Conservation (phyloP, 73 alveolate genomes). For the Paraurostyla sp. region DNA sequence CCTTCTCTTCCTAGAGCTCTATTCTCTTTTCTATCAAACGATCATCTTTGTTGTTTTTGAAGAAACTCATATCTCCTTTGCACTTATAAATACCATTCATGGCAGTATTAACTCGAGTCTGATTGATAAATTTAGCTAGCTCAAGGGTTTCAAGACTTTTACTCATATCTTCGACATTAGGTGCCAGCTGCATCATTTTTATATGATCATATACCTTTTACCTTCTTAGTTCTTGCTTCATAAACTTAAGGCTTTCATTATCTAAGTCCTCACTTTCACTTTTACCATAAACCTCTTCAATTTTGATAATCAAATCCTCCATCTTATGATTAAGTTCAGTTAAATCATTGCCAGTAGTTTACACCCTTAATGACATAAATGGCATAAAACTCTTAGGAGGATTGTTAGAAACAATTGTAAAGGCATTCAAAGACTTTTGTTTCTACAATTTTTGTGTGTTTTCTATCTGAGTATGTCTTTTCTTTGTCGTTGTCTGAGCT, state of each 20-base stretch:
- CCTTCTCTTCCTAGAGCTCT: constrained; percentile 14
- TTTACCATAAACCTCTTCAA: neutral
- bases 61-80: constrained; percentile 27
- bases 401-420: neutral
- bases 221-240: neutral
- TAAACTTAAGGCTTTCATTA: constrained; percentile 26
- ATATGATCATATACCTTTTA: constrained; percentile 20
- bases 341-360: neutral
- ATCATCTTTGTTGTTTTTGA: constrained; percentile 18
- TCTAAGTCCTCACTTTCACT: constrained; percentile 26
- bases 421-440: neutral
- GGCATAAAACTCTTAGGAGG: constrained; percentile 27
- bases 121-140: constrained; percentile 35
- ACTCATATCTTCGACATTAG: constrained; percentile 34
- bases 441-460: neutral
- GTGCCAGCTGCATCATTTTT: neutral
- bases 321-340: constrained; percentile 5
- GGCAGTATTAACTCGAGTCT: constrained; percentile 47
- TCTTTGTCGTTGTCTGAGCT: constrained; percentile 2
- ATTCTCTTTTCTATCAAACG: neutral
- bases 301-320: neutral
- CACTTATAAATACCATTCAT: constrained; percentile 35
- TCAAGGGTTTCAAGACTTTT: neutral
- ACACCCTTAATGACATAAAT: constrained; percentile 13
- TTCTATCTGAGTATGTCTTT: neutral